These are phyloP conservation scores for Dipteronia sinensis DNA, from an alignment of 345 rosid species.

Conservation along the genomic window DNA sequence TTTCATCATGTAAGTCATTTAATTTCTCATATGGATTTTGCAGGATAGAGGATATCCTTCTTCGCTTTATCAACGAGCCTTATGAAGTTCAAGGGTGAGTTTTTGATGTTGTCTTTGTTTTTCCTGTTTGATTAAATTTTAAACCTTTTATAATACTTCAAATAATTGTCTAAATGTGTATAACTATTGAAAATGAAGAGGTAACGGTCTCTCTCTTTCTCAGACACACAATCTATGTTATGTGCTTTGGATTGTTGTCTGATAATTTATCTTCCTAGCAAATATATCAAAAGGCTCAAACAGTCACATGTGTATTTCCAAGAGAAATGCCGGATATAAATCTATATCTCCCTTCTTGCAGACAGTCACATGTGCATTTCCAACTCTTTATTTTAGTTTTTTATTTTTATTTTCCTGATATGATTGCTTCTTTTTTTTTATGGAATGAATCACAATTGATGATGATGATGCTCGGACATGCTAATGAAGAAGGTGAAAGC, in stretches of 20 bases:
- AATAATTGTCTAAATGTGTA: not conserved
- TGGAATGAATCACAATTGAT: too few species aligned
- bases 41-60: slow-evolving; percentile 38
- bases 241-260: not conserved
- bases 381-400: not conserved
- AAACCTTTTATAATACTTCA: too few species aligned
- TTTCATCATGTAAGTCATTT: not conserved
- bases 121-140: not conserved
- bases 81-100: slow-evolving; percentile 15
- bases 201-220: slow-evolving; percentile 14
- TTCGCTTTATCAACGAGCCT: slow-evolving; percentile 19
- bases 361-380: not conserved
- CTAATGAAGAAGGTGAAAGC: slow-evolving; percentile 35
- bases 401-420: too few species aligned
- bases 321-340: too few species aligned
- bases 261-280: slow-evolving; percentile 4
- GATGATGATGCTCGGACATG: slow-evolving; percentile 1
- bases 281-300: slow-evolving; percentile 22
- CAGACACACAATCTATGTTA: not conserved
- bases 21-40: not conserved
- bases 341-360: slow-evolving; percentile 1
- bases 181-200: slow-evolving; percentile 23
- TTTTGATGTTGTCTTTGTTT: not conserved
- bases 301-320: slow-evolving; percentile 25
- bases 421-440: too few species aligned